These are phyloP conservation scores for Sporothrix mexicana DNA, from an alignment of 2,329 filamentous ascomycete species.

Conservation along the genomic window DNA sequence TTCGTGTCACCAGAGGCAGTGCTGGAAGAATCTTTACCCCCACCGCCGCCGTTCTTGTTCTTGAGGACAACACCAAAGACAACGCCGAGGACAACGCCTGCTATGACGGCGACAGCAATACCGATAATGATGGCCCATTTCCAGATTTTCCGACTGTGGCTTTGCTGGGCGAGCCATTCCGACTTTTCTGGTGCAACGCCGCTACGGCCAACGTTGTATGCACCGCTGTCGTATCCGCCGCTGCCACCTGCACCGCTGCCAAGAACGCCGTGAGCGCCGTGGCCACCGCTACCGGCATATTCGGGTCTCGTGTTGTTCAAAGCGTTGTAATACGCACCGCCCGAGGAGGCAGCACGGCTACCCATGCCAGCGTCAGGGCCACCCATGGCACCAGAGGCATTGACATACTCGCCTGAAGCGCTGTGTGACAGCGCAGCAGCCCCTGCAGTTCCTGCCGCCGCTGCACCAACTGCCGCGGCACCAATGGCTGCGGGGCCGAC, in stretches of 20 bases:
- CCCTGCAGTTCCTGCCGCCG: constrained; percentile 38
- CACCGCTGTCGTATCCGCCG: constrained; percentile 21
- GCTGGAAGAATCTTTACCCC: constrained; percentile 45
- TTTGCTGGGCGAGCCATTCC: constrained; percentile 66
- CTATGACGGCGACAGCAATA: constrained; percentile 69
- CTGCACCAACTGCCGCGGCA: constrained; percentile 41
- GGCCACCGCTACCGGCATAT: constrained; percentile 2
- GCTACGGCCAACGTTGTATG: constrained; percentile 44
- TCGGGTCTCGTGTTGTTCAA: constrained; percentile 47
- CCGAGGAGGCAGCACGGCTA: constrained; percentile 20
- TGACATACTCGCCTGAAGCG: neutral
- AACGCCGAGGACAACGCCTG: constrained; percentile 74
- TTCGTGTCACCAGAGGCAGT: constrained; percentile 65
- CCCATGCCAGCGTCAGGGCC: neutral
- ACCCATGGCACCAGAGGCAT: neutral
- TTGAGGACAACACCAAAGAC: constrained; percentile 74
- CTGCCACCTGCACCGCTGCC: constrained; percentile 8
- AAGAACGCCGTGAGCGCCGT: neutral
- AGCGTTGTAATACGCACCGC: constrained; percentile 58
- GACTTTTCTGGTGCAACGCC: constrained; percentile 63
- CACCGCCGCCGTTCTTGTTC: constrained; percentile 54
- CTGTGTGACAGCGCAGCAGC: constrained; percentile 45
- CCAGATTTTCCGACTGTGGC: constrained; percentile 66
- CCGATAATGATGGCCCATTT: constrained; percentile 71
- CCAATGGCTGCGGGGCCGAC: constrained; percentile 42